These are phyloP conservation scores for Candida mesenterica DNA, from an alignment of 1,139 yeast genomes.

Conservation along the genomic window DNA sequence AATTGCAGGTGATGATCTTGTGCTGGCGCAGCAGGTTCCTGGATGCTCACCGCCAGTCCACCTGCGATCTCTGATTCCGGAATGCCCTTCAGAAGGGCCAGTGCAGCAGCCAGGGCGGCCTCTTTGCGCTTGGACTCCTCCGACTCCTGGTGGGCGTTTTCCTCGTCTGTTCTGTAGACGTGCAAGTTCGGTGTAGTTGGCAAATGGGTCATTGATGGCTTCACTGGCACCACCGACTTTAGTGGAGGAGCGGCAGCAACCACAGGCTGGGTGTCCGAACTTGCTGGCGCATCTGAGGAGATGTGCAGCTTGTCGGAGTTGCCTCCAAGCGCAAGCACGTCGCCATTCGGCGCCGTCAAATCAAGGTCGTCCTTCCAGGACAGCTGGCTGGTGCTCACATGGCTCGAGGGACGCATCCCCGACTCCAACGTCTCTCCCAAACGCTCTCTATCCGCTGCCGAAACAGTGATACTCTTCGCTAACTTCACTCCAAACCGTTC, in stretches of 20 bases:
- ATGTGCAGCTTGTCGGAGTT: too few species aligned
- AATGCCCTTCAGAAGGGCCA: background rate
- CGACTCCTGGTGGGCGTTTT: background rate
- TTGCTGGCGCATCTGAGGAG: too few species aligned
- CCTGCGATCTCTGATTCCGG: conserved; percentile 1
- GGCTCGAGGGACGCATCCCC: too few species aligned
- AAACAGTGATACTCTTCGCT: background rate
- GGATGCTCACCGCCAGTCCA: too few species aligned
- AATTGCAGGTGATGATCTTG: conserved; percentile 6
- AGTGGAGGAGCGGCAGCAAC: too few species aligned
- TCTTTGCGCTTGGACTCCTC: background rate
- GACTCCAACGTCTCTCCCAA: background rate
- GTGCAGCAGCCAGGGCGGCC: background rate
- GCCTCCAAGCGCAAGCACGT: too few species aligned
- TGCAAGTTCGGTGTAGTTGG: conserved; percentile 1
- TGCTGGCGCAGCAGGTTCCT: background rate
- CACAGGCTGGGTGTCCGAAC: too few species aligned
- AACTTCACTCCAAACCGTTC: background rate
- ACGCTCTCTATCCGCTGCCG: background rate
- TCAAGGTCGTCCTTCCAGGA: too few species aligned
- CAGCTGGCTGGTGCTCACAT: too few species aligned
- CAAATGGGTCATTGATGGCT: background rate
- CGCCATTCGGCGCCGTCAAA: too few species aligned
- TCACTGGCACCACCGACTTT: too few species aligned
- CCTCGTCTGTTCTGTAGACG: conserved; percentile 1